Evolutionary conservation across 345 rosid species (phyloP), one percentile per base, ranked within the genome.

Genomic region (Linum lewisii): DNA sequence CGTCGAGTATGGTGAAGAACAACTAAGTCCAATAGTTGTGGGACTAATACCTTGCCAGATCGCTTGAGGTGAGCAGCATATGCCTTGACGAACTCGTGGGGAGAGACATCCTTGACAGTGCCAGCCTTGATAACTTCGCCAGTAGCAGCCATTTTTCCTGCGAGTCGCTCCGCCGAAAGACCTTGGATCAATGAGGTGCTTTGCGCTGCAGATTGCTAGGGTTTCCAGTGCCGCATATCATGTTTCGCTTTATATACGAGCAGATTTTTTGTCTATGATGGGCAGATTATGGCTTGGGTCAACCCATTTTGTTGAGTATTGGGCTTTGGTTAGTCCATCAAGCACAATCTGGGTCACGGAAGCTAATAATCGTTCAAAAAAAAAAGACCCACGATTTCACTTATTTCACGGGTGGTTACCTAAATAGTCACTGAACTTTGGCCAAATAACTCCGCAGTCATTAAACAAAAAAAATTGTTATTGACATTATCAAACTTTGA

Each of bases 51-150:
- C 47, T 42, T 42, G 47, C 47, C 47, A 42, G 47, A 42, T 16
- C 47, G 47, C 47, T 42, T 42, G 47, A 42, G 47, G 47, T 42
- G 47, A 42, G 47, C 47, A 16, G 47, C 47, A 42, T 42, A 42
- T 0, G 47, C 47, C 47, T 42, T 42, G 47, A 42, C 47, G 15
- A 42, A 42, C 47, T 42, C 47, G 14, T 42, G 47, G 18, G 47
- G 47, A 4, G 47, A 42, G 15, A 42, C 47, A 42, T 42, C 47
- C 47, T 42, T 42, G 2, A 42, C 47, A 42, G 47, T 42, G 47
- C 47, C 15, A 42, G 47, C 47, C 47, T 42, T 42, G 16, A 42
- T 42, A 16, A 42, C 18, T 42, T 42, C 47, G 18, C 18, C 47
- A 3, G 47, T 11, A 42, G 47, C 16, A 11, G 47, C 47, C 47